These are phyloP conservation scores for Daldinia sp. DNA, from an alignment of 2,329 filamentous ascomycete species.

Conservation along the genomic window DNA sequence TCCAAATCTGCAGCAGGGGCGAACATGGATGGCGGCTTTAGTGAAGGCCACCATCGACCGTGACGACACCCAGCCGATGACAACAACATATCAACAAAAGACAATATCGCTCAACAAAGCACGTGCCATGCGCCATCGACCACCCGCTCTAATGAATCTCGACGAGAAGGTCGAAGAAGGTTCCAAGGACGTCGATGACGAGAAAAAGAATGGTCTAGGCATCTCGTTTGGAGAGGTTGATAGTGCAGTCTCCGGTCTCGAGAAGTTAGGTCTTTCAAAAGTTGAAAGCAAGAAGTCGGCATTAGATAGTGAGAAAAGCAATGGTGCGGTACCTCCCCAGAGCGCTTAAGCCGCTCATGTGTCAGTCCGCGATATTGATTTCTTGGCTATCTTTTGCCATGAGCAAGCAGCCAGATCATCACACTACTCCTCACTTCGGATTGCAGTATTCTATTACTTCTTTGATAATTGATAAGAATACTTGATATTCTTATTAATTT, in stretches of 20 bases:
- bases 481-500: not conserved
- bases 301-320: constrained; percentile 47
- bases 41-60: constrained; percentile 99
- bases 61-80: constrained; percentile 80
- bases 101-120: constrained; percentile 94
- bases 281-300: constrained; percentile 47
- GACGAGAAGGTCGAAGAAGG: constrained; percentile 55
- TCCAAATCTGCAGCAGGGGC: constrained; percentile 85
- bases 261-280: constrained; percentile 48
- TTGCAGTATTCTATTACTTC: not conserved
- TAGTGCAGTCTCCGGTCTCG: constrained; percentile 50
- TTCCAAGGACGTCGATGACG: constrained; percentile 40
- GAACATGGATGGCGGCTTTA: constrained; percentile 96
- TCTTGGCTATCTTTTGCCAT: not conserved
- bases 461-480: not conserved
- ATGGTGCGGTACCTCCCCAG: constrained; percentile 42
- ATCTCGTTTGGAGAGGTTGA: constrained; percentile 52
- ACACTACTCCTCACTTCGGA: not conserved
- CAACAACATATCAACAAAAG: constrained; percentile 95
- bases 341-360: constrained; percentile 38
- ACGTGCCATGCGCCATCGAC: constrained; percentile 84
- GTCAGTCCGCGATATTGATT: not conserved
- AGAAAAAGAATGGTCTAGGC: constrained; percentile 49
- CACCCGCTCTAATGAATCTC: constrained; percentile 83
- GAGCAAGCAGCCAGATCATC: not conserved